phyloP scores from a whole-genome alignment of 2,329 filamentous ascomycete species.

The Penicillium sp. region DNA sequence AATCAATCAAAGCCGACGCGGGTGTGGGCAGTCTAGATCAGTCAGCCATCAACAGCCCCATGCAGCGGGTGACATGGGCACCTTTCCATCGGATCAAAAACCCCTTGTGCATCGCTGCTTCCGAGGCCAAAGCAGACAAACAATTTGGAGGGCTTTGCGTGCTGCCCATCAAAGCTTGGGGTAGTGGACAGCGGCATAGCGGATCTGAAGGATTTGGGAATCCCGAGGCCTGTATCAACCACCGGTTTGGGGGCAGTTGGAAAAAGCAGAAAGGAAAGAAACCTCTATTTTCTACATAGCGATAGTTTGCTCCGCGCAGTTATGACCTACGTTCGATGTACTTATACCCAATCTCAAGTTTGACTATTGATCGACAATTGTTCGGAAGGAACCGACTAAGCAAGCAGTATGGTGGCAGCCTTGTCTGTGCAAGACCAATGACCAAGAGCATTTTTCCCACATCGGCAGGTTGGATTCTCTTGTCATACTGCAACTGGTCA shows the following conservation, averaged over 20 bases:
- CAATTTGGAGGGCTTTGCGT: slow-evolving; percentile 80
- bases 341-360: too few relatives aligned
- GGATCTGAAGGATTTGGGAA: slow-evolving; percentile 25
- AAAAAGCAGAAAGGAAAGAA: slow-evolving; percentile 32
- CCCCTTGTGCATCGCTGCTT: slow-evolving; percentile 24
- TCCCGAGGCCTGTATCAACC: slow-evolving; percentile 31
- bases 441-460: too few relatives aligned
- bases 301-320: too few relatives aligned
- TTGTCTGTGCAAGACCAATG: too few relatives aligned
- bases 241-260: slow-evolving; percentile 33
- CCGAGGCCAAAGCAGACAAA: slow-evolving; percentile 40
- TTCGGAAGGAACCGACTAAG: too few relatives aligned
- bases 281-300: too few relatives aligned
- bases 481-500: too few relatives aligned
- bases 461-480: too few relatives aligned
- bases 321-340: too few relatives aligned
- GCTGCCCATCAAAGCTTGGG: slow-evolving; percentile 64
- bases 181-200: slow-evolving; percentile 34
- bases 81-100: slow-evolving; percentile 28
- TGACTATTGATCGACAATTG: too few relatives aligned
- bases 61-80: slow-evolving; percentile 31
- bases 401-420: too few relatives aligned
- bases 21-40: slow-evolving; percentile 20
- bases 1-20: slow-evolving; percentile 22
- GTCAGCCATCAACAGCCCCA: neutral